Base-by-base conservation (phyloP, 805 yeast species). In the Pachysolen tannophilus region DNA sequence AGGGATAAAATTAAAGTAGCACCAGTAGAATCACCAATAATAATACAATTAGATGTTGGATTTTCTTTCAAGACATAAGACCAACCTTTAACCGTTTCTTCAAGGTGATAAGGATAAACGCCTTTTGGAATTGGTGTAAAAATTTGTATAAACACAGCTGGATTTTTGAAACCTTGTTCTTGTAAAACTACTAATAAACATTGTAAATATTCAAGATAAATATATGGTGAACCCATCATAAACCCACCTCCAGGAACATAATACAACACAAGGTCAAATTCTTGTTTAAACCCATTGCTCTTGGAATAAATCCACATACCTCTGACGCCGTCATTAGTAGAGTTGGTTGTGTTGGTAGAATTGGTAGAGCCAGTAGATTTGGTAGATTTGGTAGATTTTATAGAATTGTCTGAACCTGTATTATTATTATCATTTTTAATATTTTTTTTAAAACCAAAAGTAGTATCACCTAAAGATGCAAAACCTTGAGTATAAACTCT, bases 21-120 rank as follows among this genome's bases (percentile, higher is more conserved):
- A 1, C 78, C 78, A 4, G 60, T 48, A 1, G 75, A 68, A 34
- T 72, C 75, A 0, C 77, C 78, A 32, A 56, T 45, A 4, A 67
- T 30, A 3, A 66, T 49, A 3, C 53, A 30, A 17, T 53, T 53
- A 1, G 69, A 49, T 0, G 38, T 32, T 0, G 58, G 58, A 30
- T 45, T 35, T 3, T 26, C 37, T 6, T 36, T 20, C 0, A 43
- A 39, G 6, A 62, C 39, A 31, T 52, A 48, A 13, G 45, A 43
- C 63, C 69, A 69, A 1, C 54, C 60, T 3, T 36, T 39, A 3
- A 52, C 31, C 1, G 56, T 48, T 9, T 47, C 39, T 5, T 33
- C 26, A 25, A 63, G 36, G 17, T 58, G 67, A 3, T 47, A 43
- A 1, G 53, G 45, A 35, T 52, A 54, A 8, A 24, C 29, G 3